Percentiles rank a stretch among this genome's conserved stretches.
phyloP scores from a whole-genome alignment of 1,284 basidiomycete species.

The Ceratobasidium sp. region DNA sequence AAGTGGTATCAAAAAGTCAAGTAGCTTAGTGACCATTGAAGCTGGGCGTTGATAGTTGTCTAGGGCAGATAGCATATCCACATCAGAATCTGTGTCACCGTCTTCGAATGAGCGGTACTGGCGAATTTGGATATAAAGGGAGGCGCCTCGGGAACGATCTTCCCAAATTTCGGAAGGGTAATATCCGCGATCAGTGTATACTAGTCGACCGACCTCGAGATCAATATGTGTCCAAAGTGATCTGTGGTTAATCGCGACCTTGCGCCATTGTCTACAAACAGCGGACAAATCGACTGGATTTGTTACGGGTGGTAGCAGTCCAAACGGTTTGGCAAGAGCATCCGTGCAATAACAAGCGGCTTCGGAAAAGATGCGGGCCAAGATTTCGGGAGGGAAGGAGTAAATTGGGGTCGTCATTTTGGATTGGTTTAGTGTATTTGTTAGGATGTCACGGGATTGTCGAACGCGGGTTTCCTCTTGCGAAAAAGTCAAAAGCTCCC shows the following conservation, averaged over 20 bases:
- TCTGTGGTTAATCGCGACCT: background rate
- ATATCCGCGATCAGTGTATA: background rate
- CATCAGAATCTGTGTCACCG: background rate
- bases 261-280: background rate
- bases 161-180: background rate
- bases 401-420: background rate
- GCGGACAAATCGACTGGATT: background rate
- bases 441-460: background rate
- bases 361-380: background rate
- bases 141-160: background rate
- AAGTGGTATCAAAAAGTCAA: background rate
- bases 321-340: background rate
- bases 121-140: background rate
- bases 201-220: background rate
- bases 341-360: background rate
- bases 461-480: background rate
- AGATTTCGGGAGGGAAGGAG: background rate
- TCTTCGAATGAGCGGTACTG: background rate
- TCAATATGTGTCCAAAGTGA: conserved; percentile 12
- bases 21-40: background rate
- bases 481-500: background rate
- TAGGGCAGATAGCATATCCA: background rate
- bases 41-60: background rate
- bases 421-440: background rate
- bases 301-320: background rate